A percentile compares a stretch with the other conserved stretches of the same genome.
phyloP scores from a whole-genome alignment of 164 flowering plant species.

The Aristolochia contorta region DNA sequence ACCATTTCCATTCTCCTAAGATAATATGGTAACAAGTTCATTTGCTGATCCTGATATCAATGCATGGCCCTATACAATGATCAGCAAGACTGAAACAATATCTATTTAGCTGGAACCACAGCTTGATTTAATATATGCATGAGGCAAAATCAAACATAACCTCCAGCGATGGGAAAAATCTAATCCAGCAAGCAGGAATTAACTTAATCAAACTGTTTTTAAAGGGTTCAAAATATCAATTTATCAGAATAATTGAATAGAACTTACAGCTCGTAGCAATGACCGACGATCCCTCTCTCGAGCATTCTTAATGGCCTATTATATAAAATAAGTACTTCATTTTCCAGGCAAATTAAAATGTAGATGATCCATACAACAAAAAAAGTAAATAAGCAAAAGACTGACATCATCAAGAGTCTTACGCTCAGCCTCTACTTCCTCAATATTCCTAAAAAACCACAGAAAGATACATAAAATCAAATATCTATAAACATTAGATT shows the following conservation, averaged over 20 bases:
- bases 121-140: not conserved
- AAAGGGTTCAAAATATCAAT: not conserved
- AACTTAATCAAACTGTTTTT: not conserved
- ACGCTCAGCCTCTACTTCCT: slow-evolving; percentile 84
- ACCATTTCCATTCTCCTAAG: no score
- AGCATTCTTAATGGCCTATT: slow-evolving; percentile 85
- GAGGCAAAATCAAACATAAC: not conserved
- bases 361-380: not conserved
- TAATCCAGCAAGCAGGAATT: not conserved
- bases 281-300: slow-evolving; percentile 87
- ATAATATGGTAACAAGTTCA: no score
- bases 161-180: not conserved
- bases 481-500: not conserved
- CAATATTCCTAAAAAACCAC: slow-evolving; percentile 34
- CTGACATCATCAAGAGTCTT: slow-evolving; percentile 73
- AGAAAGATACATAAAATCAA: not conserved
- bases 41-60: no score
- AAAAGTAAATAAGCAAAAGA: not conserved
- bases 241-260: not conserved
- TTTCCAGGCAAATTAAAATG: not conserved
- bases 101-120: not conserved
- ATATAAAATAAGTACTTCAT: slow-evolving; percentile 3
- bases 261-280: slow-evolving; percentile 73
- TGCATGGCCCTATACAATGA: not conserved
- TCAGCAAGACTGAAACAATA: not conserved